Base-by-base conservation (phyloP, 2,329 filamentous ascomycete species). In the Byssochlamys sp. region DNA sequence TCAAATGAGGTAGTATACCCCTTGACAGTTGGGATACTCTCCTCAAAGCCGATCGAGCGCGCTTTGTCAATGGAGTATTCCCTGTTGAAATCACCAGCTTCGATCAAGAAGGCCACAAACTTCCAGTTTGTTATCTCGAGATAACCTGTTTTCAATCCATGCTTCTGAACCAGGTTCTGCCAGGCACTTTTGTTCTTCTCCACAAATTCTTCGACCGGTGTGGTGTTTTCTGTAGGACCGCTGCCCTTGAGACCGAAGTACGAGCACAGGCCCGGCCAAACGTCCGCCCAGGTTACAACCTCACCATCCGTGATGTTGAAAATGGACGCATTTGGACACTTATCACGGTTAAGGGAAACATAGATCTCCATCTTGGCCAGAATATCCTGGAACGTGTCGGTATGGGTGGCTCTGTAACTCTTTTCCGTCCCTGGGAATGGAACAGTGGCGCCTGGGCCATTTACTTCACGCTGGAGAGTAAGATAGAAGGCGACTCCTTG, bases 171-270 rank as follows among this genome's bases (percentile, higher is more conserved):
- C 53, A 66, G 48, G 4, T 53, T 49, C 2, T 62, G 24, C 65
- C 63, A 68, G 1, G 33, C n/a, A 2, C 27, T 52, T 5, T 35
- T 35, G 25, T 65, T 55, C 31, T 54, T 48, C 3, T n/a, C 10
- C 6, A 65, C 63, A 45, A 65, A 65, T 14, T 59, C 50, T 27
- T 59, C 53, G 27, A 61, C 54, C 1, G 57, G 53, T 29, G 25
- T 55, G 31, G 45, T 35, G 12, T 55, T 50, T 2, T 58, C 61
- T 11, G 53, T 39, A 5, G 63, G 65, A 4, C 54, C 59, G 11
- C 59, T 53, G 3, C 68, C 68, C 3, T 53, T 31, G 6, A 71
- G 60, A 0, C 64, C 66, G 60, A 71, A 70, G 45, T 66, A 69
- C 1, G 55, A 35, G 39, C 66, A 68, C 12, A 70, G 58, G 0